Evolutionary conservation across 108 stramenopile genomes (phyloP), one percentile per base, ranked within the genome.

Genomic region (Pseudonitzschia multiseries): DNA sequence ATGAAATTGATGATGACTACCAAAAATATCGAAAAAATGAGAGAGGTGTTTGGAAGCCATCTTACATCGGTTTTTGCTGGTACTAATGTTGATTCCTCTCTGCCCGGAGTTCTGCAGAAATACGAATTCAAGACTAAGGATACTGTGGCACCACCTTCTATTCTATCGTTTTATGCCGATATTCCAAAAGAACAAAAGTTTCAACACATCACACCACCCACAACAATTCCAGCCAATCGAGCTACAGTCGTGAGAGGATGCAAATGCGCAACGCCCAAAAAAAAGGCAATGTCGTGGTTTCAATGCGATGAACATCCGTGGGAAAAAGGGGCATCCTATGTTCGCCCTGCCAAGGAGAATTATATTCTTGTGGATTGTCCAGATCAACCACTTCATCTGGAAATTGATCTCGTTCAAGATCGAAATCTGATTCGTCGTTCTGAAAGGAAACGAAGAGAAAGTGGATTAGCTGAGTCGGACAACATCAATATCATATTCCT

Each of bases 151-250:
- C 79, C 79, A 21, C 83, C 86, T 14, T 84, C 83, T 14, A 67
- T 84, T 29, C 53, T 83, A 18, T 87, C 86, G 3, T 87, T 82
- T 65, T 87, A 83, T 41, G 81, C 86, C 8, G 81, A 87, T 61
- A 87, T 87, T 17, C 81, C 83, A 26, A 69, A 52, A 65, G 67
- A 56, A 18, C 65, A 78, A 17, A 76, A 76, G 40, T 65, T 77
- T 41, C 52, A 36, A 22, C 65, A 27, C 18, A 21, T 36, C 17
- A 18, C 22, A 24, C 14, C 27, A 51, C 21, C 32, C 68, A 32
- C 14, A 18, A 9, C 27, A 22, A 36, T 3, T 5, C 28, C 53
- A 5, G 26, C 60, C 18, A 59, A 50, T 33, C 71, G 60, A 51
- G 5, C 71, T 28, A 22, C 13, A 57, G 42, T 73, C 31, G 27